Evolutionary conservation across 2,329 filamentous ascomycete species (phyloP), one percentile per base, ranked within the genome.

Genomic region (Aphanocladium album): DNA sequence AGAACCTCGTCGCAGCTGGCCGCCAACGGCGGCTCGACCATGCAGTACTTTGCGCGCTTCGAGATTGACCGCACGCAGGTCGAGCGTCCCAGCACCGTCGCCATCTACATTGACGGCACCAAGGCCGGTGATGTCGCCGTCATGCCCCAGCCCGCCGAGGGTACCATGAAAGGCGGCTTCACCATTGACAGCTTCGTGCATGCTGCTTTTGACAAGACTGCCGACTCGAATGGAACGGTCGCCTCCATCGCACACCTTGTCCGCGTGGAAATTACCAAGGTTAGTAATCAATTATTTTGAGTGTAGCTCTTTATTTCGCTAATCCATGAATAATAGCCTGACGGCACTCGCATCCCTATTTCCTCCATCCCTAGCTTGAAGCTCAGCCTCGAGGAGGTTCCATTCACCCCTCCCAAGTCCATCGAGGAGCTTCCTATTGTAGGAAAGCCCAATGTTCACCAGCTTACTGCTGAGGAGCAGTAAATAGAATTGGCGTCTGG

Each of bases 111-210:
- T 19, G 60, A 61, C 37, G 62, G 60, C 39, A 39, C 58, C 46
- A 56, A 61, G 19, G 65, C 64, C 17, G 66, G 66, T 3, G 63
- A 61, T 19, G 63, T 64, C 35, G 52, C 60, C 16, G 58, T 67
- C 53, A 62, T 68, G 57, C 61, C 51, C 21, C 64, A 57, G 30
- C 65, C 60, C 17, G 47, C 57, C 6, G 53, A 23, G 12, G 64
- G 59, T 43, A 56, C 52, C 21, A 49, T 63, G 35, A 43, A 62
- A 60, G 64, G 61, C 23, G 52, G 63, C 46, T 61, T 64, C 17
- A 71, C 75, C 60, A 72, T 75, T 53, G 67, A 67, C 61, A 86
- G 87, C 67, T 88, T 88, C 5, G 89, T 91, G 73, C 88, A 89
- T 68, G 64, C 77, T 0, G 87, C 85, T 0, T 37, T 46, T 33